Evolutionary conservation across 495 filamentous ascomycete genomes (phyloP).

Genomic region (Delitschia confertaspora): DNA sequence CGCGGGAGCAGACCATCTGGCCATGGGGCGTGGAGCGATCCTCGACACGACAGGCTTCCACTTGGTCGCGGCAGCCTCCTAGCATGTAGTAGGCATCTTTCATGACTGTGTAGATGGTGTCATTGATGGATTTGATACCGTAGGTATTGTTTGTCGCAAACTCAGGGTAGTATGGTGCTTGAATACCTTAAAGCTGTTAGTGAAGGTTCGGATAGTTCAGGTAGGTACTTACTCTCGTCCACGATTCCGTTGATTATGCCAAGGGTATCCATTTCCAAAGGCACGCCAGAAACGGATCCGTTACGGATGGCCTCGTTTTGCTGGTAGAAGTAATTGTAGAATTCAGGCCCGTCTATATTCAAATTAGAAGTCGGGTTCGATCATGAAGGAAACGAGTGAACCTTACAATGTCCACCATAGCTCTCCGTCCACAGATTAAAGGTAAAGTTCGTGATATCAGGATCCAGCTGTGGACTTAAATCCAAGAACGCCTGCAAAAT

Average conservation of each 20-base stretch:
- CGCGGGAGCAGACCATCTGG: slow-evolving; percentile 34
- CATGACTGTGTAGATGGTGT: slow-evolving; percentile 41
- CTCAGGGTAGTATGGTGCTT: slow-evolving; percentile 56
- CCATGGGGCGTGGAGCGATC: slow-evolving; percentile 34
- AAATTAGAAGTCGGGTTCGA: too few species aligned
- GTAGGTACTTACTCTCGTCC: slow-evolving; percentile 45
- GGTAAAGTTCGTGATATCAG: slow-evolving; percentile 38
- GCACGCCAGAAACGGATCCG: slow-evolving; percentile 40
- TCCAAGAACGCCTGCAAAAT: slow-evolving; percentile 41
- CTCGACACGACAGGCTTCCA: slow-evolving; percentile 34
- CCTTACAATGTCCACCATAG: slow-evolving; percentile 33
- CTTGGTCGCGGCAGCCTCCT: slow-evolving; percentile 31
- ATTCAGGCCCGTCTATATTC: slow-evolving; percentile 32
- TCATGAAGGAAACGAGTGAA: background rate
- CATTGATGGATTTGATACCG: slow-evolving; percentile 55
- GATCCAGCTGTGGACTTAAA: slow-evolving; percentile 33
- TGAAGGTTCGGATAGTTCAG: background rate
- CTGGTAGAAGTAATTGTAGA: slow-evolving; percentile 53
- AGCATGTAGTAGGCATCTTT: slow-evolving; percentile 42
- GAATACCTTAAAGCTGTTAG: slow-evolving; percentile 37
- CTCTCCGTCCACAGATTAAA: slow-evolving; percentile 56
- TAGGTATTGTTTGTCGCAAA: slow-evolving; percentile 74
- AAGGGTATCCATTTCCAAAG: slow-evolving; percentile 48
- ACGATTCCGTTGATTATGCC: slow-evolving; percentile 64
- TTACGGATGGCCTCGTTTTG: slow-evolving; percentile 49